Percentiles rank a stretch among this genome's conserved stretches.
phyloP scores from a whole-genome alignment of 2,329 filamentous ascomycete species.

The Penicillium griseofulvum region DNA sequence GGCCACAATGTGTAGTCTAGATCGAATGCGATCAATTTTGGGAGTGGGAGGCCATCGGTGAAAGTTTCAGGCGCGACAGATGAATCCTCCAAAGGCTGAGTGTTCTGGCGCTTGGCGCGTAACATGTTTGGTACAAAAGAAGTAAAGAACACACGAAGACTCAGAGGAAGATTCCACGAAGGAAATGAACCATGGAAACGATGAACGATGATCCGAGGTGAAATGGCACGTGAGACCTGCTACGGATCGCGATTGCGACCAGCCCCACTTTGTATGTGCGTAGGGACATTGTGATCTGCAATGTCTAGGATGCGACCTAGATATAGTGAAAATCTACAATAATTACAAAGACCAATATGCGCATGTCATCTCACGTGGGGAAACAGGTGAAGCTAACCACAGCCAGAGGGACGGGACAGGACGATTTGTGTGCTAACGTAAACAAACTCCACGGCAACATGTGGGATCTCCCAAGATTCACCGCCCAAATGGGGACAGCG shows the following conservation, averaged over 20 bases:
- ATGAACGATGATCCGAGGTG: not conserved
- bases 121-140: slow-evolving; percentile 24
- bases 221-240: not conserved
- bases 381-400: not conserved
- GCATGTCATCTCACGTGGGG: too few relatives aligned
- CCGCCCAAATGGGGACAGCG: too few relatives aligned
- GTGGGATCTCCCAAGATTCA: too few relatives aligned
- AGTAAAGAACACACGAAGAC: not conserved
- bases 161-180: not conserved
- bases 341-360: not conserved
- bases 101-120: slow-evolving; percentile 35
- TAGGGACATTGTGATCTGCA: not conserved
- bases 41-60: slow-evolving; percentile 68
- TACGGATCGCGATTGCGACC: not conserved
- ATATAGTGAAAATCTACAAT: not conserved
- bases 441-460: not conserved
- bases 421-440: not conserved
- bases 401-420: not conserved
- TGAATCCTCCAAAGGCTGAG: slow-evolving; percentile 34
- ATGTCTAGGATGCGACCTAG: not conserved
- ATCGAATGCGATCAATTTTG: slow-evolving; percentile 85
- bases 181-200: slow-evolving; percentile 1
- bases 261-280: not conserved
- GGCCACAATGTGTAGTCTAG: slow-evolving; percentile 99
- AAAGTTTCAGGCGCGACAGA: slow-evolving; percentile 54